phyloP scores from a whole-genome alignment of 352 stramenopile genomes.

The Pythium coloratum region DNA sequence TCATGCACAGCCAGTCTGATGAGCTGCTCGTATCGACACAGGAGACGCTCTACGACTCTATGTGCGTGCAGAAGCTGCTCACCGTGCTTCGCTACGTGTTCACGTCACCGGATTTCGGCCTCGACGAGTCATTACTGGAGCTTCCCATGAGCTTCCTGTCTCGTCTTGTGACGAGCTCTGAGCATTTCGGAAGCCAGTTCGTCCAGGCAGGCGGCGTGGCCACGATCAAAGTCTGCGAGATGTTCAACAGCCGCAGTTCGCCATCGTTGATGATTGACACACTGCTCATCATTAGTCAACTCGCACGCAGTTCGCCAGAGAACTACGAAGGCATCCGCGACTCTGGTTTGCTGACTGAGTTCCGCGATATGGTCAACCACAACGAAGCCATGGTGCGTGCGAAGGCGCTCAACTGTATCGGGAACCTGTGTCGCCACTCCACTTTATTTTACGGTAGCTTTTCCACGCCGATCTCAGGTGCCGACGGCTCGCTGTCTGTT shows the following conservation, averaged over 20 bases:
- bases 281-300: constrained; percentile 85
- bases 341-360: constrained; percentile 50
- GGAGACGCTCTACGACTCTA: constrained; percentile 68
- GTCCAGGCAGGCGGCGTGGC: constrained; percentile 63
- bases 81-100: constrained; percentile 66
- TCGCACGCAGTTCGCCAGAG: constrained; percentile 70
- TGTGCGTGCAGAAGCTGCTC: constrained; percentile 67
- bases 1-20: constrained; percentile 66
- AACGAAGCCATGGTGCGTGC: constrained; percentile 75
- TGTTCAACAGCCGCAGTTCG: constrained; percentile 44
- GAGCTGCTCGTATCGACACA: constrained; percentile 68
- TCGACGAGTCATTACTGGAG: constrained; percentile 62
- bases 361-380: constrained; percentile 62
- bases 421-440: constrained; percentile 92
- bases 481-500: constrained; percentile 32
- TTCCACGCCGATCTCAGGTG: constrained; percentile 15
- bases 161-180: constrained; percentile 79
- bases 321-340: constrained; percentile 74
- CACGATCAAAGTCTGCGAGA: constrained; percentile 70
- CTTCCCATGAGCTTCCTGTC: constrained; percentile 83
- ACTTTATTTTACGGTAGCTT: constrained; percentile 86
- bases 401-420: constrained; percentile 91
- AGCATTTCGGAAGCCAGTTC: constrained; percentile 82
- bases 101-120: constrained; percentile 45
- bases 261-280: constrained; percentile 75